Percentiles rank a stretch among this genome's conserved stretches.
Conservation (phyloP, 2,329 filamentous ascomycete species). For the Phialophora tarda region DNA sequence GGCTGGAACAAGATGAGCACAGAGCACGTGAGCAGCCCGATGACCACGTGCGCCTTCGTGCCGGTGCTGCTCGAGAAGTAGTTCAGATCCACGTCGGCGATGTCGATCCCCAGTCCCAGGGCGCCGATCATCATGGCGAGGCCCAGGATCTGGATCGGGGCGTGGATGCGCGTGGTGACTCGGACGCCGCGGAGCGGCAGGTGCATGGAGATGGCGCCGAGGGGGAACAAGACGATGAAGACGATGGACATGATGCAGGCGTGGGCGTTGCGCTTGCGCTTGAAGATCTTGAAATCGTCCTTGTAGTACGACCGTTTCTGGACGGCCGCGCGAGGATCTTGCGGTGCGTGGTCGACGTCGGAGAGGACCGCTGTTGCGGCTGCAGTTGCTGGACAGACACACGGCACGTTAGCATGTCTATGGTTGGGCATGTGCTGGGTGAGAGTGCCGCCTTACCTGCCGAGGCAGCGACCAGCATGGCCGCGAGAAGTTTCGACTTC, state of each 20-base stretch:
- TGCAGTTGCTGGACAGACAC: slow-evolving; percentile 4
- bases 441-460: slow-evolving; percentile 7
- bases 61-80: slow-evolving; percentile 15
- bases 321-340: slow-evolving; percentile 6
- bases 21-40: slow-evolving; percentile 22
- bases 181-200: slow-evolving; percentile 49
- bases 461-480: slow-evolving; percentile 12
- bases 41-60: slow-evolving; percentile 25
- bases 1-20: slow-evolving; percentile 63
- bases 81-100: slow-evolving; percentile 46
- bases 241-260: slow-evolving; percentile 51
- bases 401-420: slow-evolving; percentile 1
- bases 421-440: not conserved
- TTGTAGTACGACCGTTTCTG: slow-evolving; percentile 22
- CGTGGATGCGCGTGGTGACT: slow-evolving; percentile 46
- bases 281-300: slow-evolving; percentile 26
- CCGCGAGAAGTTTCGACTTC: slow-evolving; percentile 13
- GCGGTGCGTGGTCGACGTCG: not conserved
- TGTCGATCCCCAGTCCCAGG: slow-evolving; percentile 58
- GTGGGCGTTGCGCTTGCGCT: slow-evolving; percentile 31
- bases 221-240: slow-evolving; percentile 50
- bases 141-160: slow-evolving; percentile 54
- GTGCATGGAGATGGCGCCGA: slow-evolving; percentile 44
- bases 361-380: slow-evolving; percentile 3
- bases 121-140: slow-evolving; percentile 56